These are phyloP conservation scores for Trichoderma simmonsii DNA, from an alignment of 2,329 filamentous ascomycete genomes.

Conservation along the genomic window DNA sequence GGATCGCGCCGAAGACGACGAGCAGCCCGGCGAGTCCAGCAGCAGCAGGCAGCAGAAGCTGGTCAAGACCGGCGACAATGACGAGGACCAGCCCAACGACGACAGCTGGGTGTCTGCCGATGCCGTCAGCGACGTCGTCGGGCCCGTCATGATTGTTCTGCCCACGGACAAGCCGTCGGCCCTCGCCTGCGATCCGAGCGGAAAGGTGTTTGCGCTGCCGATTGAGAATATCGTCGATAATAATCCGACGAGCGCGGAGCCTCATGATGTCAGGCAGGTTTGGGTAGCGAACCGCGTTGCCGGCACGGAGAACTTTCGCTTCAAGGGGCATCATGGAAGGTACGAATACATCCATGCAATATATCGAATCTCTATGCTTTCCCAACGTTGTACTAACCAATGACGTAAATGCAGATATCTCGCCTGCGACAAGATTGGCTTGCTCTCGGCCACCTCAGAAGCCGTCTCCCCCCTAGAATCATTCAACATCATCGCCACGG, in stretches of 20 bases:
- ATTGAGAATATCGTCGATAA: constrained; percentile 87
- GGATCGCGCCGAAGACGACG: constrained; percentile 43
- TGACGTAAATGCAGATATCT: constrained; percentile 78
- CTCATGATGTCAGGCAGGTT: constrained; percentile 92
- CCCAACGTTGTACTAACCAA: neutral
- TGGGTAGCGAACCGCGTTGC: constrained; percentile 85
- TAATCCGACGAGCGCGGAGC: constrained; percentile 81
- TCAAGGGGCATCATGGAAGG: constrained; percentile 89
- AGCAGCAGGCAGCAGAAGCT: constrained; percentile 6
- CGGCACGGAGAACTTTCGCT: constrained; percentile 76
- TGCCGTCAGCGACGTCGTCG: constrained; percentile 66
- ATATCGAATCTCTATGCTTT: neutral
- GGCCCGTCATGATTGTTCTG: constrained; percentile 79
- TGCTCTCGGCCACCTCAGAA: constrained; percentile 71
- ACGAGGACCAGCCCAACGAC: constrained; percentile 52
- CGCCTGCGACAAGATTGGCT: constrained; percentile 78
- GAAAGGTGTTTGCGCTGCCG: constrained; percentile 76
- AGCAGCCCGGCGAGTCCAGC: constrained; percentile 18
- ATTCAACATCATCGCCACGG: constrained; percentile 63
- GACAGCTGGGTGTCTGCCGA: constrained; percentile 93
- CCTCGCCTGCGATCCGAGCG: constrained; percentile 80
- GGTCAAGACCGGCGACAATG: neutral
- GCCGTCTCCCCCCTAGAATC: constrained; percentile 83
- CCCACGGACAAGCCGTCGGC: constrained; percentile 71
- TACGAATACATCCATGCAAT: constrained; percentile 33